These are phyloP conservation scores for Pseudocercospora cruenta DNA, from an alignment of 2,329 filamentous ascomycete species.

Conservation along the genomic window DNA sequence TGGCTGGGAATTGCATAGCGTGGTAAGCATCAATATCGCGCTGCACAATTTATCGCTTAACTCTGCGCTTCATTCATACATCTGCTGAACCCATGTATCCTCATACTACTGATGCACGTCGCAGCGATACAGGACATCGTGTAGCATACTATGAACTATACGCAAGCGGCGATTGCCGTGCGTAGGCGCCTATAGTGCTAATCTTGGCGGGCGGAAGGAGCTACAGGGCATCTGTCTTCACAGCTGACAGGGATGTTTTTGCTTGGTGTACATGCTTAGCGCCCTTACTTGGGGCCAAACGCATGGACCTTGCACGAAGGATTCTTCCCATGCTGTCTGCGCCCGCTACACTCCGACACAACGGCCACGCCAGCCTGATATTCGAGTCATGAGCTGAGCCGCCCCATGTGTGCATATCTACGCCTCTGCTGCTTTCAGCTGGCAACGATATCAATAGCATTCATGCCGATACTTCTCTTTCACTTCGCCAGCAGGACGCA, in stretches of 20 bases:
- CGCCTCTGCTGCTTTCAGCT: not conserved
- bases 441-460: not conserved
- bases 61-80: not conserved
- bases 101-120: not conserved
- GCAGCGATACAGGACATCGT: not conserved
- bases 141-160: too few relatives aligned
- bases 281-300: not conserved
- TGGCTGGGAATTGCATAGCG: not conserved
- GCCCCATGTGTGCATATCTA: not conserved
- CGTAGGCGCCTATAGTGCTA: not conserved
- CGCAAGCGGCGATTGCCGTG: not conserved
- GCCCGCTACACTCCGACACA: not conserved
- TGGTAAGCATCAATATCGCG: conserved; percentile 1
- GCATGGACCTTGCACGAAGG: not conserved
- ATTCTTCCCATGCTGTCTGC: not conserved
- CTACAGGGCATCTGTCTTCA: not conserved
- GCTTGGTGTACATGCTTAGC: not conserved
- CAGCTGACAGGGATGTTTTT: not conserved
- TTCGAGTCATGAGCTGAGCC: conserved; percentile 1
- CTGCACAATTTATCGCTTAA: not conserved
- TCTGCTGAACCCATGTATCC: not conserved
- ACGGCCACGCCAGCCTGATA: not conserved
- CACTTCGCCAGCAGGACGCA: not conserved
- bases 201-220: not conserved
- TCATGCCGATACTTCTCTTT: not conserved